These are phyloP conservation scores for Naganishia sp. DNA, from an alignment of 1,284 basidiomycete species.

Conservation along the genomic window DNA sequence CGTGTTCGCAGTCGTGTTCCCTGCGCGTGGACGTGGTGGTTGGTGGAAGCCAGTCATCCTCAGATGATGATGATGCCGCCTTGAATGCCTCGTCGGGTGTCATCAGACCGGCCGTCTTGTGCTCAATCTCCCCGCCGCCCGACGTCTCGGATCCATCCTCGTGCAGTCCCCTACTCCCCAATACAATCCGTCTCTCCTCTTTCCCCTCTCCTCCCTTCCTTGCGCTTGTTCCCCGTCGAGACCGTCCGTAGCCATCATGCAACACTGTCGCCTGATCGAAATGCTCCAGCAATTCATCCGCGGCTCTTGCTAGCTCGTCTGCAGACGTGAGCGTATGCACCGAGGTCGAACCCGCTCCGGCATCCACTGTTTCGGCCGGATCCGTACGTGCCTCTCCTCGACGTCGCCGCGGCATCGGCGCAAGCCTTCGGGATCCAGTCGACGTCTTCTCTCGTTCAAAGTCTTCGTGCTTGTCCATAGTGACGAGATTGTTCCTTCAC, in stretches of 20 bases:
- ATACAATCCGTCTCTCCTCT: neutral
- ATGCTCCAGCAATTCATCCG: slow-evolving; percentile 24
- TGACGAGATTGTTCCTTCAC: slow-evolving; percentile 11
- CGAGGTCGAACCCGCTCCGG: neutral
- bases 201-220: neutral
- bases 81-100: slow-evolving; percentile 16
- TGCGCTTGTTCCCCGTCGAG: neutral
- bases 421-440: slow-evolving; percentile 8
- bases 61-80: slow-evolving; percentile 15
- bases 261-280: slow-evolving; percentile 18
- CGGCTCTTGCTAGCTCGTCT: slow-evolving; percentile 22
- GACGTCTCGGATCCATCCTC: slow-evolving; percentile 9
- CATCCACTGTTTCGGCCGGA: neutral
- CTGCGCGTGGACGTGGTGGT: neutral
- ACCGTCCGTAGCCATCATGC: neutral
- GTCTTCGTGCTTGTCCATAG: slow-evolving; percentile 6
- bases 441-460: slow-evolving; percentile 6
- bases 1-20: slow-evolving; percentile 23
- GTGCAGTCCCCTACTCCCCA: neutral
- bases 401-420: slow-evolving; percentile 1
- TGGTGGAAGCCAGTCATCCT: neutral
- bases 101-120: slow-evolving; percentile 21
- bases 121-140: slow-evolving; percentile 15
- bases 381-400: neutral
- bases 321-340: neutral